Evolutionary conservation across 768 basidiomycete genomes (phyloP), one percentile per base, ranked within the genome.

Genomic region (Fistulinella prunicolor): DNA sequence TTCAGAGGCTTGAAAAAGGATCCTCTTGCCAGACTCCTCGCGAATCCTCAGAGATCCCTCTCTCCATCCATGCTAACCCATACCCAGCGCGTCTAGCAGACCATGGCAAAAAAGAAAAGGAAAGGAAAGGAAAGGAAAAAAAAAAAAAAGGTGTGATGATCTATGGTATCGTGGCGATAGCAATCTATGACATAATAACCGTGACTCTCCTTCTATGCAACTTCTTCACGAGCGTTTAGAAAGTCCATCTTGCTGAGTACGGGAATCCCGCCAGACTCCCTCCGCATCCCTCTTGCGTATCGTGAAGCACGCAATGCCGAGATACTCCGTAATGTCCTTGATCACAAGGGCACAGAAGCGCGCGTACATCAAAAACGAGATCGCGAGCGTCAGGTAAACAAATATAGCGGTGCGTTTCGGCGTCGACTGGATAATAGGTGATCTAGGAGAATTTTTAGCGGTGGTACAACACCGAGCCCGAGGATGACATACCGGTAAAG

Each of bases 271-370:
- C 87, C 87, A 89, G 16, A 76, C 70, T 10, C 87, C 86, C 38
- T 77, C 65, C 30, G 70, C 70, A 55, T 92, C 90, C 77, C 82
- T 89, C 73, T 89, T 94, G 46, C 84, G 75, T 38, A 96, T 93
- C 14, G 89, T 92, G 62, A 96, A 93, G 71, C 93, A 97, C 1
- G 92, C 95, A 58, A 96, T 92, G 12, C 95, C 95, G 52, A 95
- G 78, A 68, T 86, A 86, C 50, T 93, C 81, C 47, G 92, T 95
- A 68, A 97, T 91, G 55, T 94, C 87, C 50, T 67, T 69, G 58
- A 94, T 92, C 46, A 94, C 91, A n/a, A 86, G 72, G 23, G 80
- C 75, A 58, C 85, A 87, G 67, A 94, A 94, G 37, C 86, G 77
- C 21, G 75, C 81, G 58, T 91, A 95, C 35, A 79, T 77, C 59